These are phyloP conservation scores for Phialophora verrucosa DNA, from an alignment of 2,329 filamentous ascomycete genomes.

Conservation along the genomic window DNA sequence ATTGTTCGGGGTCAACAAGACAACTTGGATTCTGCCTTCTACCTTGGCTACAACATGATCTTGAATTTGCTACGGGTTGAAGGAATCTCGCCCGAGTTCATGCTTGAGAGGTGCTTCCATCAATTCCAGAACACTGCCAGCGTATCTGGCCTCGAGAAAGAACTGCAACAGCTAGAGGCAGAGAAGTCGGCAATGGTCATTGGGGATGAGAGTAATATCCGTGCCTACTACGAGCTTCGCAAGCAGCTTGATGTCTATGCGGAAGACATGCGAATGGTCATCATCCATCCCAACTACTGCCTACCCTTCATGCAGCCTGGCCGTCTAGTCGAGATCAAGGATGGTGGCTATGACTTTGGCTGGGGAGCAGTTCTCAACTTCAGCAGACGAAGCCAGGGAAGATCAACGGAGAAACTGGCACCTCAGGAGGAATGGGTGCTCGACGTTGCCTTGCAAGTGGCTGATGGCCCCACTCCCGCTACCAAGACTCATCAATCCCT, in stretches of 20 bases:
- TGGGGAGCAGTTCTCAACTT: slow-evolving; percentile 90
- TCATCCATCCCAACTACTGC: slow-evolving; percentile 88
- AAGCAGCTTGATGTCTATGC: slow-evolving; percentile 82
- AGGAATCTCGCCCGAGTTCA: slow-evolving; percentile 97
- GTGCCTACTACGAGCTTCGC: slow-evolving; percentile 90
- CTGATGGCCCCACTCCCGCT: slow-evolving; percentile 57
- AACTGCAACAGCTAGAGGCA: slow-evolving; percentile 77
- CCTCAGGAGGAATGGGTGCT: slow-evolving; percentile 81
- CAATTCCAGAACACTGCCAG: slow-evolving; percentile 96
- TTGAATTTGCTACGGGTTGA: slow-evolving; percentile 96
- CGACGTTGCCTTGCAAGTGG: slow-evolving; percentile 75
- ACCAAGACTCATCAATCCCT: slow-evolving; percentile 70
- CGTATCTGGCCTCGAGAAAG: slow-evolving; percentile 81
- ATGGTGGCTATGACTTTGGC: slow-evolving; percentile 80
- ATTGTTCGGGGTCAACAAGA: slow-evolving; percentile 98
- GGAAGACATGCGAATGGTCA: slow-evolving; percentile 87
- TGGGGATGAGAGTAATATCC: slow-evolving; percentile 82
- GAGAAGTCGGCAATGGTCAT: slow-evolving; percentile 76
- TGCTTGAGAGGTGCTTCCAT: slow-evolving; percentile 98
- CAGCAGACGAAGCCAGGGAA: slow-evolving; percentile 65
- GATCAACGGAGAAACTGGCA: slow-evolving; percentile 69
- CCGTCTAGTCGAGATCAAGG: slow-evolving; percentile 85
- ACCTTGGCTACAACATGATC: slow-evolving; percentile 99
- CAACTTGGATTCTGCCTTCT: slow-evolving; percentile 95
- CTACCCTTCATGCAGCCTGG: slow-evolving; percentile 83